These are phyloP conservation scores for Triticum urartu DNA, from an alignment of 176 grass and related monocot genomes.

Conservation along the genomic window DNA sequence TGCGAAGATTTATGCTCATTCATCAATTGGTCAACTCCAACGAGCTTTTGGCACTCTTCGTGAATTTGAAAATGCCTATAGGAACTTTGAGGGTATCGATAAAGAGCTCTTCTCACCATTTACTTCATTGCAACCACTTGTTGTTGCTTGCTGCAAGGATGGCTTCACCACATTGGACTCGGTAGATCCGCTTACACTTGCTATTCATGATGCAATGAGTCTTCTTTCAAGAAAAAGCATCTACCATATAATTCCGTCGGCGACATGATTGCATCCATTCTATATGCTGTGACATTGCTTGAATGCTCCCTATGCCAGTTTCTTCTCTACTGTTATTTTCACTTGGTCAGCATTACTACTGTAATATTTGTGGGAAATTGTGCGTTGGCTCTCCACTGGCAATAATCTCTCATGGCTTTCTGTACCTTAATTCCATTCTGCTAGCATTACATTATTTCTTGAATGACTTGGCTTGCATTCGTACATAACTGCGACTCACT, in stretches of 20 bases:
- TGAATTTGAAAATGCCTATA: slow-evolving; percentile 90
- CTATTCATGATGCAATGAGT: slow-evolving; percentile 16
- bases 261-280: not conserved
- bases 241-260: not conserved
- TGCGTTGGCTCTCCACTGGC: not conserved
- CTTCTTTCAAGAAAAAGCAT: not conserved
- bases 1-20: slow-evolving; percentile 91
- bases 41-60: slow-evolving; percentile 73
- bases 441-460: not conserved
- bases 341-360: not conserved
- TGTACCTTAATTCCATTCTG: not conserved
- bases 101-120: slow-evolving; percentile 90
- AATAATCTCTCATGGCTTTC: not conserved
- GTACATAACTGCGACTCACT: not conserved
- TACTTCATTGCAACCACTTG: slow-evolving; percentile 80
- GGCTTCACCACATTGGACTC: slow-evolving; percentile 80
- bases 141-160: slow-evolving; percentile 82
- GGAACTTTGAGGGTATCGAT: slow-evolving; percentile 59
- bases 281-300: not conserved
- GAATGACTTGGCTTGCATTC: not conserved
- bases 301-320: not conserved
- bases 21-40: slow-evolving; percentile 81
- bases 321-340: not conserved
- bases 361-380: not conserved
- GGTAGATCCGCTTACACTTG: slow-evolving; percentile 49